Base-by-base conservation (phyloP, 2,329 filamentous ascomycete species). In the Microcyclospora pomicola region DNA sequence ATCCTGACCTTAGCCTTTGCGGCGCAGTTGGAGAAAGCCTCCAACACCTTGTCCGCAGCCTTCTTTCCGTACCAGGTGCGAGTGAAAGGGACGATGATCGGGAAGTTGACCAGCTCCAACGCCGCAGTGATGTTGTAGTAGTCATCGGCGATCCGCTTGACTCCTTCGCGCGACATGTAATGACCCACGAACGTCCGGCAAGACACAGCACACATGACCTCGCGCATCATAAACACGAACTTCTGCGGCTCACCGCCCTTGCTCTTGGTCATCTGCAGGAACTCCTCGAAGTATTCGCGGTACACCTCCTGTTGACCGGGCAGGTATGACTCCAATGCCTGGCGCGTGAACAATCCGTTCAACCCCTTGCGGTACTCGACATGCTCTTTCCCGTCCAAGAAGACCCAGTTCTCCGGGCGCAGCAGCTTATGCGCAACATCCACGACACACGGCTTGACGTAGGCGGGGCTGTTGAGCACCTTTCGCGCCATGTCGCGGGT, bases 21-120 rank as follows among this genome's bases (percentile, higher is more conserved):
- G 34, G 88, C 82, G 56, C 88, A 95, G 64, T 85, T 87, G 58
- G 80, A 67, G 56, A 96, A 96, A 59, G 94, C 87, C 35, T 72
- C 73, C 48, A 96, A 69, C 27, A 94, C 85, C 78, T 93, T 85
- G 55, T 94, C 84, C 41, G 88, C 79, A 24, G 86, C 85, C 67
- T 87, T 92, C 73, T 95, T 94, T 52, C 88, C 91, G 56, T 93
- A 92, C 86, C 86, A 96, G 5, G 86, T 86, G 69, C 86, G 88
- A 58, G 87, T 95, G 69, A 75, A 96, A 30, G 88, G 88, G 31
- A 96, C 64, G 58, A 96, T 95, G 64, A 96, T 82, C 42, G 91
- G 88, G 69, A 96, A 94, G 69, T 96, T 96, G 69, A 98, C 91
- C 34, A 96, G 74, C 63, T 98, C 91, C 49, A 96, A 75, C 15